Evolutionary conservation across 1,284 basidiomycete species (phyloP).

Genomic region (Paramarasmius palmivorus): DNA sequence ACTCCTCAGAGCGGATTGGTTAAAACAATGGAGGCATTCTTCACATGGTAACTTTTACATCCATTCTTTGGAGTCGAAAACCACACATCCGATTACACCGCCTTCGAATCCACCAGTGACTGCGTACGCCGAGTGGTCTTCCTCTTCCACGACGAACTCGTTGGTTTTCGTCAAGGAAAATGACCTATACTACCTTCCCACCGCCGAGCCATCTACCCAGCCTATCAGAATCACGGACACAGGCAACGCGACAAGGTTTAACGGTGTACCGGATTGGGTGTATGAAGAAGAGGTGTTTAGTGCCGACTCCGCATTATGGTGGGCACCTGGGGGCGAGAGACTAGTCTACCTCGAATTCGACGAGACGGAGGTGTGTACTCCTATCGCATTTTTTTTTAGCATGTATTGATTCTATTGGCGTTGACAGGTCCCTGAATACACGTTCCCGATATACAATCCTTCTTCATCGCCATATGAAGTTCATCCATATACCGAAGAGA

Average conservation of each 20-base stretch:
- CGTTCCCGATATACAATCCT: conserved; percentile 91
- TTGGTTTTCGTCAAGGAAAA: conserved; percentile 84
- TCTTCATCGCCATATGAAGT: conserved; percentile 65
- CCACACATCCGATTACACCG: conserved; percentile 68
- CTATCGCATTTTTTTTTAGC: no score
- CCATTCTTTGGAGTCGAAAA: conserved; percentile 59
- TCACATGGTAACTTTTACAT: conserved; percentile 89
- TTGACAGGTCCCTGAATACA: conserved; percentile 56
- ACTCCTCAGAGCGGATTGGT: no score
- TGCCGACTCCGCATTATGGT: conserved; percentile 82
- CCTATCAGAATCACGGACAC: conserved; percentile 82
- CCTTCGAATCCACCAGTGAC: conserved; percentile 70
- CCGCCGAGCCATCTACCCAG: conserved; percentile 34
- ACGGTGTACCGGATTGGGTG: conserved; percentile 96
- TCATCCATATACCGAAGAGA: conserved; percentile 76
- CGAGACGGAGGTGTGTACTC: conserved; percentile 72
- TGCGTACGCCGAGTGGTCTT: conserved; percentile 84
- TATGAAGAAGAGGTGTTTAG: conserved; percentile 94
- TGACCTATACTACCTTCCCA: conserved; percentile 75
- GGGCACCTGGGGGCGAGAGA: conserved; percentile 81
- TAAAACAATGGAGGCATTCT: conserved; percentile 92
- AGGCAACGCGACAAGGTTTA: conserved; percentile 85
- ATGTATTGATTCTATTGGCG: no score
- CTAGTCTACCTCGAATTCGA: conserved; percentile 88
- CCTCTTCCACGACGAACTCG: conserved; percentile 60